Base-by-base conservation (phyloP, 345 rosid genomes). In the Acer negundo region DNA sequence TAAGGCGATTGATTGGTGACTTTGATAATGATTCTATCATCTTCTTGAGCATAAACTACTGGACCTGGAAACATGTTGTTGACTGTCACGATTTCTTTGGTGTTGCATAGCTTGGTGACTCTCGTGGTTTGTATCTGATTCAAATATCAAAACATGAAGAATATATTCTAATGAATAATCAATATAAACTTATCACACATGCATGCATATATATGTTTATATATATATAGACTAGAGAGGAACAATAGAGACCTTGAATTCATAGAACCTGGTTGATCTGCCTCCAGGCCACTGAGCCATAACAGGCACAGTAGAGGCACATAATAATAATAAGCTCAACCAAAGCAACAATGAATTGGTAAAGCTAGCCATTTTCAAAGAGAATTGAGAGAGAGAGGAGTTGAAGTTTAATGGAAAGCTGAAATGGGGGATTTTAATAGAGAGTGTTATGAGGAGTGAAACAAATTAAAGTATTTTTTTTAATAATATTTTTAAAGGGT, bases 51-150 rank as follows among this genome's bases (percentile, higher is more conserved):
- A 23, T 90, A 86, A 70, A 91, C 80, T 0, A 83, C 85, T 0
- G 95, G 97, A 42, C 98, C 98, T 11, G 98, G 97, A 75, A 87
- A 90, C 85, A 80, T 89, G 19, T 89, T 81, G 76, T 93, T 93
- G 76, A 94, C 83, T 5, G 89, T 83, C 49, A 89, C 97, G 66
- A 93, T 93, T 75, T 89, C 86, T 16, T 82, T 83, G 44, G 87
- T 75, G 72, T 88, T 84, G 81, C 98, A 94, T 19, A 94, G 83
- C 66, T 90, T 93, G 12, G 85, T 86, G 38, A 93, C 79, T 63
- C 77, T 80, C 80, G 62, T 84, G 69, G 90, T 89, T 86, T 88
- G 87, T 58, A 94, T 85, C 97, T 94, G 55, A 76, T 78, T 40
- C 49, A 65, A 64, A 28, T 6, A 22, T n/a, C 10, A 10, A 10